phyloP scores from a whole-genome alignment of 1,139 yeast genomes.

The Nakaseomyces nivariensis region DNA sequence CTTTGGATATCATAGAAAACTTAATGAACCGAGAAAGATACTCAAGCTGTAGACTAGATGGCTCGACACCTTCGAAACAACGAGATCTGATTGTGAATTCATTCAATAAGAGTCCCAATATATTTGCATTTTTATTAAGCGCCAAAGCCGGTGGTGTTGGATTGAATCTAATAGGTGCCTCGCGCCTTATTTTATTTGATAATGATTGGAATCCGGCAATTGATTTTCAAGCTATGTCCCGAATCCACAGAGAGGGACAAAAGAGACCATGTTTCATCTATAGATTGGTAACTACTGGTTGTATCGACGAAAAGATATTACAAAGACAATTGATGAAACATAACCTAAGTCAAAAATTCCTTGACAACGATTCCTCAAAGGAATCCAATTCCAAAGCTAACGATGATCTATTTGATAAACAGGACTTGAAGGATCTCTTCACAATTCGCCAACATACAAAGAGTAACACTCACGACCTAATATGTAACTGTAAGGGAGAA shows the following conservation, averaged over 20 bases:
- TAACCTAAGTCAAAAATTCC: conserved; percentile 67
- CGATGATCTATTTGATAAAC: conserved; percentile 46
- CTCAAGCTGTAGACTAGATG: conserved; percentile 62
- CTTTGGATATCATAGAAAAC: conserved; percentile 64
- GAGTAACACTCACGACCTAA: conserved; percentile 76
- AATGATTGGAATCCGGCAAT: conserved; percentile 94
- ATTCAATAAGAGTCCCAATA: conserved; percentile 48
- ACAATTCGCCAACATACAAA: conserved; percentile 42
- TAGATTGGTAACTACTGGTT: conserved; percentile 75
- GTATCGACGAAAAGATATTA: conserved; percentile 88
- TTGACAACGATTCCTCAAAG: conserved; percentile 35
- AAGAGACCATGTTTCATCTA: conserved; percentile 68
- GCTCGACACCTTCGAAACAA: conserved; percentile 59
- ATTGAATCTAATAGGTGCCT: conserved; percentile 80
- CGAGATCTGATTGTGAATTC: conserved; percentile 57
- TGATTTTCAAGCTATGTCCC: conserved; percentile 91
- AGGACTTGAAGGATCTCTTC: conserved; percentile 69
- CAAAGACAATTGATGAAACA: conserved; percentile 88
- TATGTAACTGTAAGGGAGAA: conserved; percentile 57
- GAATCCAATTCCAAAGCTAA: conserved; percentile 33
- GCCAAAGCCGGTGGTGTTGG: conserved; percentile 96
- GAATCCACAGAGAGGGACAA: conserved; percentile 94
- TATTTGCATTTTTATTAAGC: conserved; percentile 66
- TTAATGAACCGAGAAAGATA: conserved; percentile 34
- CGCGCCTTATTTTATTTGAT: conserved; percentile 72